Percentiles rank a stretch among this genome's conserved stretches.
These are phyloP conservation scores for Aspergillus versicolor DNA, from an alignment of 2,329 filamentous ascomycete species.

Conservation along the genomic window DNA sequence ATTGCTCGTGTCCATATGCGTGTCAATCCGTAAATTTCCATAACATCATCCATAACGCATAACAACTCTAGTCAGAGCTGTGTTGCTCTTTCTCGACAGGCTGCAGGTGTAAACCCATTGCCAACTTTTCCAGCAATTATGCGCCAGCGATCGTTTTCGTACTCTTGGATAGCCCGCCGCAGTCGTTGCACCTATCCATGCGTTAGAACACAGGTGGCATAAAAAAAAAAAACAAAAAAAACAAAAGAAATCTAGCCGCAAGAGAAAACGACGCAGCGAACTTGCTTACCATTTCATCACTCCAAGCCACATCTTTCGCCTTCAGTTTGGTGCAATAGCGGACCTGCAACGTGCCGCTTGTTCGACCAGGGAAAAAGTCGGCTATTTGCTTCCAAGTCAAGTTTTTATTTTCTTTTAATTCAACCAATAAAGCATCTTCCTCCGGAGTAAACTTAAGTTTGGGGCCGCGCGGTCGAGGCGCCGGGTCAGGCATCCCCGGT, in stretches of 20 bases:
- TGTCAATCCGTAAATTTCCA: slow-evolving; percentile 11
- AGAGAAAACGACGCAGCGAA: not conserved
- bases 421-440: slow-evolving; percentile 82
- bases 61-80: slow-evolving; percentile 24
- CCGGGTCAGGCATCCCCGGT: slow-evolving; percentile 81
- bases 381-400: slow-evolving; percentile 97
- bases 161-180: slow-evolving; percentile 40
- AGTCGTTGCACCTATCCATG: slow-evolving; percentile 36
- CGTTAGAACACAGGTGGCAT: slow-evolving; percentile 12
- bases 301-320: slow-evolving; percentile 91
- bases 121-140: slow-evolving; percentile 89
- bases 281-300: slow-evolving; percentile 76
- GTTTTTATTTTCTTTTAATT: slow-evolving; percentile 91
- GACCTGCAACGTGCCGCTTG: slow-evolving; percentile 87
- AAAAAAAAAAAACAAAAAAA: not conserved
- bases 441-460: slow-evolving; percentile 94
- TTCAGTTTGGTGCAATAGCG: slow-evolving; percentile 94
- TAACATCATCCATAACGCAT: slow-evolving; percentile 10
- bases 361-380: slow-evolving; percentile 89
- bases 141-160: slow-evolving; percentile 75
- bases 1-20: not conserved
- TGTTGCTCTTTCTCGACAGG: slow-evolving; percentile 77
- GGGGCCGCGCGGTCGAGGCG: slow-evolving; percentile 75
- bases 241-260: not conserved
- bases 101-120: slow-evolving; percentile 80